phyloP scores from a whole-genome alignment of 495 filamentous ascomycete species.

The Neurospora sp. region DNA sequence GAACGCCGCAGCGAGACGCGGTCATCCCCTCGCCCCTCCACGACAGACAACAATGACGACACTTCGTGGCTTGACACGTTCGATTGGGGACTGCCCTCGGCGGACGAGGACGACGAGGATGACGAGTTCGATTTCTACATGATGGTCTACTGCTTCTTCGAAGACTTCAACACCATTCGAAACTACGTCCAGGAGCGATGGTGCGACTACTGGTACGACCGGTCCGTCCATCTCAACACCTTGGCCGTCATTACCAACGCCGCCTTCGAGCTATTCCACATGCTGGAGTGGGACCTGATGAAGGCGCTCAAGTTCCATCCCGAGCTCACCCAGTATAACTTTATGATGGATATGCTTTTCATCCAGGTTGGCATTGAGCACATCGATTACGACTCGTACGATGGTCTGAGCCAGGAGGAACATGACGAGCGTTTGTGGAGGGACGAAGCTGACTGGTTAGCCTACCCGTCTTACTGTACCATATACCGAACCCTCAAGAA shows the following conservation, averaged over 20 bases:
- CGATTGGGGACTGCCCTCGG: background rate
- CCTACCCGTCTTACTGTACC: conserved; percentile 3
- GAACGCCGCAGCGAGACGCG: conserved; percentile 3
- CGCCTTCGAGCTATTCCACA: conserved; percentile 22
- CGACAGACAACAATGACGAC: background rate
- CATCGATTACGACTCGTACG: conserved; percentile 16
- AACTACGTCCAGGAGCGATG: conserved; percentile 19
- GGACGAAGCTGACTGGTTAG: conserved; percentile 18
- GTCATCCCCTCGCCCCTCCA: background rate
- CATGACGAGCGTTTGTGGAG: conserved; percentile 11
- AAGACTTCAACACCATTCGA: conserved; percentile 23
- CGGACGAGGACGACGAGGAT: conserved; percentile 7
- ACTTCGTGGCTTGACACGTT: conserved; percentile 13
- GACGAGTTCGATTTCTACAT: conserved; percentile 23
- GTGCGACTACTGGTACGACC: conserved; percentile 20
- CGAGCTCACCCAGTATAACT: conserved; percentile 9
- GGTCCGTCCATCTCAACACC: conserved; percentile 10
- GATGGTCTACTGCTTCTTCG: conserved; percentile 26
- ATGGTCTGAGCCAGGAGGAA: conserved; percentile 4
- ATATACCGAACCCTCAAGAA: background rate
- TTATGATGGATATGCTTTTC: conserved; percentile 19
- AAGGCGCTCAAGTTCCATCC: conserved; percentile 6
- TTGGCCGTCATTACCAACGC: conserved; percentile 22
- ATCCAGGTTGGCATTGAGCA: conserved; percentile 15
- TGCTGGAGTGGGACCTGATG: conserved; percentile 18